Percentiles rank a stretch among this genome's conserved stretches.
Evolutionary conservation across 805 yeast genomes (phyloP).

Genomic region (Candida palmyrensis): DNA sequence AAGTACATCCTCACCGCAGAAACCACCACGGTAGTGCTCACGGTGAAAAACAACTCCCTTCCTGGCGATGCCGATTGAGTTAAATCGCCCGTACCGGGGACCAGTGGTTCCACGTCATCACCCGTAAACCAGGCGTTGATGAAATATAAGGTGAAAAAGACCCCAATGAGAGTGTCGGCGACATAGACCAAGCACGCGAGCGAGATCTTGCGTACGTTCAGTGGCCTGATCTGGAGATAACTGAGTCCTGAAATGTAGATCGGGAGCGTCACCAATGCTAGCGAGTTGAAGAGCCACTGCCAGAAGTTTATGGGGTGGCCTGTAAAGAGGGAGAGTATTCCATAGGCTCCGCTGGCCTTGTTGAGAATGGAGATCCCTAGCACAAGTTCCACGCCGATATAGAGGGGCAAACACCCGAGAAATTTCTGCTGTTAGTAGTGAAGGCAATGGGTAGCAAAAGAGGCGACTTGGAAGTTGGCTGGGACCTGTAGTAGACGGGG

Average conservation of each 20-base stretch:
- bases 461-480: too few relatives aligned
- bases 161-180: slow-evolving; percentile 62
- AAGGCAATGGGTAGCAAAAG: too few relatives aligned
- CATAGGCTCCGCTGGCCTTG: slow-evolving; percentile 86
- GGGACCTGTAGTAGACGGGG: too few relatives aligned
- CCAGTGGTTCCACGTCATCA: slow-evolving; percentile 30
- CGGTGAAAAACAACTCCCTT: slow-evolving; percentile 52
- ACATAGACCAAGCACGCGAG: slow-evolving; percentile 59
- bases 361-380: slow-evolving; percentile 74
- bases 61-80: slow-evolving; percentile 60
- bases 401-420: slow-evolving; percentile 69
- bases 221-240: slow-evolving; percentile 33
- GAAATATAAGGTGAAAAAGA: slow-evolving; percentile 70
- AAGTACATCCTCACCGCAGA: slow-evolving; percentile 53
- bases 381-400: slow-evolving; percentile 80
- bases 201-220: slow-evolving; percentile 57
- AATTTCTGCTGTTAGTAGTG: slow-evolving; percentile 40
- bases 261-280: slow-evolving; percentile 59
- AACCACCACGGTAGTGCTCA: slow-evolving; percentile 44
- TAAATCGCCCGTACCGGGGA: slow-evolving; percentile 9
- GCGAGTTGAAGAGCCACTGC: slow-evolving; percentile 76
- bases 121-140: slow-evolving; percentile 66
- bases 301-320: slow-evolving; percentile 79
- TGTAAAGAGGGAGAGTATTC: slow-evolving; percentile 78
- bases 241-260: slow-evolving; percentile 59